A percentile compares a stretch with the other conserved stretches of the same genome.
Evolutionary conservation across 2,329 filamentous ascomycete genomes (phyloP).

Genomic region (Fusarium sp.): DNA sequence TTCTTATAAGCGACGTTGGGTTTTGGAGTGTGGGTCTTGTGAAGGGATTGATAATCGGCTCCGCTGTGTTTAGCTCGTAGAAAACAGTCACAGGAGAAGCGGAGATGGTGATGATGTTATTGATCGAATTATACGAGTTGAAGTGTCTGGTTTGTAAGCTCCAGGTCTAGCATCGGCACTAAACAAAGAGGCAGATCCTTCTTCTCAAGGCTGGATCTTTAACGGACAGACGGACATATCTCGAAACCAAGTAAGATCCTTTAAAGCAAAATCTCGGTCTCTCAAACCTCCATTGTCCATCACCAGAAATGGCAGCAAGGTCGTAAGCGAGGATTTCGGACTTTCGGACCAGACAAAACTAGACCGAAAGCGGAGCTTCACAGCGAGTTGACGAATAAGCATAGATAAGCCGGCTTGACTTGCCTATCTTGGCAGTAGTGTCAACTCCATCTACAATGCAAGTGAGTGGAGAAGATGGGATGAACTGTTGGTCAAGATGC

Average conservation of each 20-base stretch:
- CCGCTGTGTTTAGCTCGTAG: neutral
- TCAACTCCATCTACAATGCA: neutral
- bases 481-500: neutral
- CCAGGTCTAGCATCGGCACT: neutral
- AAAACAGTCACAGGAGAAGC: neutral
- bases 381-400: neutral
- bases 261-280: neutral
- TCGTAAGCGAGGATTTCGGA: neutral
- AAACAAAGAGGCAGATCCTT: neutral
- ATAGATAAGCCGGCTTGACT: neutral
- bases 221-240: neutral
- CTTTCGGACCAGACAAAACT: neutral
- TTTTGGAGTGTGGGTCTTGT: conserved; percentile 1
- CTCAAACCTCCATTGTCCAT: neutral
- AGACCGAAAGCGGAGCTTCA: neutral
- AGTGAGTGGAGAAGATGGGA: neutral
- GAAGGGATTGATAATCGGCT: neutral
- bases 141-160: neutral
- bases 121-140: neutral
- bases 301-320: neutral
- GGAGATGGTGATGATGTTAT: neutral
- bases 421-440: neutral
- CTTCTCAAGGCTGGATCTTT: neutral
- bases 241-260: neutral
- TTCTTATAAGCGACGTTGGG: neutral